Conservation (phyloP, 441 rosid species). For the Populus hybrid region DNA sequence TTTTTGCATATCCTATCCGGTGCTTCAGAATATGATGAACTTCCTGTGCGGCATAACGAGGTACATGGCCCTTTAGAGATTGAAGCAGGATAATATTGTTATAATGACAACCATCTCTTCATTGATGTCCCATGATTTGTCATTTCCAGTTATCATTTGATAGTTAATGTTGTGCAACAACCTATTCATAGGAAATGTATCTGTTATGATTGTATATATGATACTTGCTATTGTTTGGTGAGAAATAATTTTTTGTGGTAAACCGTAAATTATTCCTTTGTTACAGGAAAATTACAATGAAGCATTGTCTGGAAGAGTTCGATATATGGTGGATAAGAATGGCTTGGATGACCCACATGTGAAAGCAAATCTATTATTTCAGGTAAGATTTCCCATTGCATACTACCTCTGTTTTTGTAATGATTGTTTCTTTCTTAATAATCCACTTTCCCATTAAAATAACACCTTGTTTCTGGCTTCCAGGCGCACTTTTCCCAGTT, state of each 20-base stretch:
- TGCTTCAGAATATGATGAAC: conserved; percentile 89
- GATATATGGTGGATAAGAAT: conserved; percentile 67
- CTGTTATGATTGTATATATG: not conserved
- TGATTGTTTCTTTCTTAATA: conserved; percentile 5
- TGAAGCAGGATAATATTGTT: not conserved
- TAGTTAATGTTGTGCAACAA: too few relatives aligned
- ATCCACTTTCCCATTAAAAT: conserved; percentile 10
- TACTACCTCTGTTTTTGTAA: not conserved
- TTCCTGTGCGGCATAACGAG: conserved; percentile 99
- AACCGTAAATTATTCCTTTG: not conserved
- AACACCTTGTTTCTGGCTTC: conserved; percentile 19
- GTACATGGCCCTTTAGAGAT: conserved; percentile 30
- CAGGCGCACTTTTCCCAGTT: conserved; percentile 96
- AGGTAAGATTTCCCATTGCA: conserved; percentile 36
- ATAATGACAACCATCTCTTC: not conserved
- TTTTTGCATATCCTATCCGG: conserved; percentile 87
- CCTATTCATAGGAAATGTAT: not conserved
- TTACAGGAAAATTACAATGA: conserved; percentile 80
- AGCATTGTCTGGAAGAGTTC: conserved; percentile 69
- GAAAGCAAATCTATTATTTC: conserved; percentile 87
- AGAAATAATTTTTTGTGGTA: not conserved
- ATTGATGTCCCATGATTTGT: not conserved
- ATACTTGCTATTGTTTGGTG: not conserved
- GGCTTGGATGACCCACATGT: conserved; percentile 94
- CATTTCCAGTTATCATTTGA: not conserved